Evolutionary conservation across 768 basidiomycete genomes (phyloP).

Genomic region (Hygrocybe coccinea): DNA sequence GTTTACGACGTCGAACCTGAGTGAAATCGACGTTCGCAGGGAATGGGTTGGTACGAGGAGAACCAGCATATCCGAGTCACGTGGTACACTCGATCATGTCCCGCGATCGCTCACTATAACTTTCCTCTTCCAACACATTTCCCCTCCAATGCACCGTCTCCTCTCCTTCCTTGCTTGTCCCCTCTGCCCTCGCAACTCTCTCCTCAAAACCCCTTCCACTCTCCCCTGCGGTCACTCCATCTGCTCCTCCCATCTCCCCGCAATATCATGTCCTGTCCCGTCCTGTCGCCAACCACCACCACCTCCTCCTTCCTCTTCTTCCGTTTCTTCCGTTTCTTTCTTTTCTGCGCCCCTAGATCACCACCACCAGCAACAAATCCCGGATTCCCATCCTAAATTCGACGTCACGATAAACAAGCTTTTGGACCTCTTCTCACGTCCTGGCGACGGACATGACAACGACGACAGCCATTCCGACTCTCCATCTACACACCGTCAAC

Average conservation of each 20-base stretch:
- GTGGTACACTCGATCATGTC: background rate
- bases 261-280: slow-evolving; percentile 3
- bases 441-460: background rate
- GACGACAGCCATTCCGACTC: no score
- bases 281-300: background rate
- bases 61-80: background rate
- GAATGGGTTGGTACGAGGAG: background rate
- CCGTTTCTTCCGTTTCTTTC: slow-evolving; percentile 10
- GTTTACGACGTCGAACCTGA: slow-evolving; percentile 1
- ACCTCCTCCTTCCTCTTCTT: background rate
- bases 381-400: slow-evolving; percentile 18
- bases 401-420: slow-evolving; percentile 62
- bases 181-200: slow-evolving; percentile 52
- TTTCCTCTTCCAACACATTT: slow-evolving; percentile 3
- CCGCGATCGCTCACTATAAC: slow-evolving; percentile 14
- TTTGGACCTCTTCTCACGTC: slow-evolving; percentile 38
- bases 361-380: slow-evolving; percentile 6
- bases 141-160: slow-evolving; percentile 9
- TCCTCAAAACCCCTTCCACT: slow-evolving; percentile 57
- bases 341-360: slow-evolving; percentile 27
- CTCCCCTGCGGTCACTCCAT: slow-evolving; percentile 83
- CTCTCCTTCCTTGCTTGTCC: slow-evolving; percentile 48
- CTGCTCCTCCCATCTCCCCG: slow-evolving; percentile 52
- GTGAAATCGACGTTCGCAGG: background rate
- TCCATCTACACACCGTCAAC: slow-evolving; percentile 16